phyloP scores from a whole-genome alignment of 1,139 yeast species.

The Suhomyces bolitotheri region DNA sequence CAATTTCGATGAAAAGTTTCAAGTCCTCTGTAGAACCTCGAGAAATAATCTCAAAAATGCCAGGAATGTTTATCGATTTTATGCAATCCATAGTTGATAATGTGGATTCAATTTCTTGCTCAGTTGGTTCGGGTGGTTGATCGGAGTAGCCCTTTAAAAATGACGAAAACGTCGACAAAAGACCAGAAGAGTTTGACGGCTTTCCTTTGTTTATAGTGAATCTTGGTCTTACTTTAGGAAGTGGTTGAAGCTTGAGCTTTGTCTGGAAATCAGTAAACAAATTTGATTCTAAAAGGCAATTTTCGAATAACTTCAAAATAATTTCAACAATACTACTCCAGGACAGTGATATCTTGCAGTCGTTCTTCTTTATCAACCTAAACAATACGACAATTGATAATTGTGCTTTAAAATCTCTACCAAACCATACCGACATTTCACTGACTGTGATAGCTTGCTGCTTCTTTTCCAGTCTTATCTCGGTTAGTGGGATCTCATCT shows the following conservation, averaged over 20 bases:
- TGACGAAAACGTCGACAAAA: constrained; percentile 87
- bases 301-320: constrained; percentile 66
- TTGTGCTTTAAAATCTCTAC: constrained; percentile 90
- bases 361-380: constrained; percentile 66
- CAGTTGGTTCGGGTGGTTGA: constrained; percentile 87
- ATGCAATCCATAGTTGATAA: constrained; percentile 81
- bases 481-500: constrained; percentile 51
- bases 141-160: constrained; percentile 86
- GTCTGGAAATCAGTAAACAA: constrained; percentile 65
- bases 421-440: constrained; percentile 79
- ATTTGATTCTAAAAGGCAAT: constrained; percentile 70
- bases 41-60: constrained; percentile 48
- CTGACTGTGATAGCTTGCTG: constrained; percentile 70
- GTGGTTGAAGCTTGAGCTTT: constrained; percentile 47
- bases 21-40: constrained; percentile 29
- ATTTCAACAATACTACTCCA: constrained; percentile 67
- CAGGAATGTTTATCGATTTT: constrained; percentile 59
- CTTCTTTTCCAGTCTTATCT: constrained; percentile 49
- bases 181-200: constrained; percentile 65
- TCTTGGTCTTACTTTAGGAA: constrained; percentile 67
- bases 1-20: constrained; percentile 20
- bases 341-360: constrained; percentile 46
- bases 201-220: constrained; percentile 62
- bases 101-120: constrained; percentile 86
- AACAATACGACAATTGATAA: constrained; percentile 83